Conservation (phyloP, 2,329 filamentous ascomycete genomes). For the Fusarium musae region DNA sequence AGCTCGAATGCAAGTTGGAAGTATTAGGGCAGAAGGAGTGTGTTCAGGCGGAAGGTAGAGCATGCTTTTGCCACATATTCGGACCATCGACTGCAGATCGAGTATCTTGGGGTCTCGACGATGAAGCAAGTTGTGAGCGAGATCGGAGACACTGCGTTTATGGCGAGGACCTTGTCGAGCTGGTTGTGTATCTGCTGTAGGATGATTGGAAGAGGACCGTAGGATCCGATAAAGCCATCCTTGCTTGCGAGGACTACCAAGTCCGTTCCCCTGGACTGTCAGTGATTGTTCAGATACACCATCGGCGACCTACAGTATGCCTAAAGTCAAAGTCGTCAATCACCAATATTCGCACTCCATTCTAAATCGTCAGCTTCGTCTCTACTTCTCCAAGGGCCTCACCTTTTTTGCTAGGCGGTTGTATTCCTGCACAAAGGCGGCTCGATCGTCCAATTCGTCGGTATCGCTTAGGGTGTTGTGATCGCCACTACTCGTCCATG, state of each 20-base stretch:
- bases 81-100: conserved; percentile 68
- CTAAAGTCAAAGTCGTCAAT: conserved; percentile 50
- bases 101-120: conserved; percentile 61
- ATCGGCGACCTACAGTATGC: conserved; percentile 47
- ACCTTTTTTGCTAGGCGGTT: conserved; percentile 70
- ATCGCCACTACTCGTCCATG: conserved; percentile 68
- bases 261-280: conserved; percentile 34
- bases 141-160: conserved; percentile 66
- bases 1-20: conserved; percentile 74
- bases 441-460: conserved; percentile 61
- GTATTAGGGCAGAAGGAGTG: conserved; percentile 64
- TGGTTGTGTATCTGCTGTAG: conserved; percentile 7
- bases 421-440: conserved; percentile 65
- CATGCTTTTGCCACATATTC: conserved; percentile 70
- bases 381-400: neutral
- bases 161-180: conserved; percentile 46
- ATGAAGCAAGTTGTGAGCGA: conserved; percentile 59
- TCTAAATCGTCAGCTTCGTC: conserved; percentile 50
- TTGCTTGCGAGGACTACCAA: conserved; percentile 45
- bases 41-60: conserved; percentile 70
- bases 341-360: conserved; percentile 60
- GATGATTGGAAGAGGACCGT: conserved; percentile 40
- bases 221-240: conserved; percentile 55
- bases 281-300: neutral
- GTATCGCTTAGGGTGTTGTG: conserved; percentile 58